Evolutionary conservation across 768 basidiomycete species (phyloP), one percentile per base, ranked within the genome.

Genomic region (Suillus brevipes): DNA sequence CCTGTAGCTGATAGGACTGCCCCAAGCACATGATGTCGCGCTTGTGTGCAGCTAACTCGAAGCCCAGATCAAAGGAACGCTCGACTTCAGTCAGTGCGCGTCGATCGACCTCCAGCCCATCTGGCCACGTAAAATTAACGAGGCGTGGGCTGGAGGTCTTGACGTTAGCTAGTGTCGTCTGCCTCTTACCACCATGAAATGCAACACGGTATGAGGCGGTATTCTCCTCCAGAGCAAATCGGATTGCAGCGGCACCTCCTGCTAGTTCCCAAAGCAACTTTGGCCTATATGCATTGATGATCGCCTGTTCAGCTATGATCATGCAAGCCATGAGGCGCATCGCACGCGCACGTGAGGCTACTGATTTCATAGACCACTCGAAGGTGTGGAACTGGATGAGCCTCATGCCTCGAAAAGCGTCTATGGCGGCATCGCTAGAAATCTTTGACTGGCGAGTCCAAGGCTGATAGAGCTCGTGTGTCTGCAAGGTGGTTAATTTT

Each of bases 371-470:
- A 9, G 42, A 31, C 42, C 60, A 61, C 38, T 61, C 42, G n/a
- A 61, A 47, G 60, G 60, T 61, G 42, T 61, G 60, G n/a, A 31
- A 40, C 28, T n/a, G 25, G n/a, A 58, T 37, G 42, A 61, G 60
- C 43, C 8, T 31, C 60, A 31, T 37, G 36, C 60, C n/a, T 37
- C 42, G 18, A 20, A 61, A 61, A 43, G 37, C 3, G 13, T 31
- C n/a, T 18, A 0, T 6, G 3, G 20, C 1, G 10, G 42, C 18
- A 6, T 34, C 42, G 1, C 38, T 43, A 23, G 60, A 40, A 37
- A 61, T 5, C 4, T 61, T 47, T 37, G 37, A 47, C 31, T 31
- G n/a, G n/a, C 10, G 60, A 31, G 43, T 47, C 60, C 60, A 61
- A 47, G 37, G 60, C 37, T 61, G 38, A 31, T 40, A 31, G 37